Evolutionary conservation across 306 rosid species (phyloP), one percentile per base, ranked within the genome.

Genomic region (Sicyos edulis): DNA sequence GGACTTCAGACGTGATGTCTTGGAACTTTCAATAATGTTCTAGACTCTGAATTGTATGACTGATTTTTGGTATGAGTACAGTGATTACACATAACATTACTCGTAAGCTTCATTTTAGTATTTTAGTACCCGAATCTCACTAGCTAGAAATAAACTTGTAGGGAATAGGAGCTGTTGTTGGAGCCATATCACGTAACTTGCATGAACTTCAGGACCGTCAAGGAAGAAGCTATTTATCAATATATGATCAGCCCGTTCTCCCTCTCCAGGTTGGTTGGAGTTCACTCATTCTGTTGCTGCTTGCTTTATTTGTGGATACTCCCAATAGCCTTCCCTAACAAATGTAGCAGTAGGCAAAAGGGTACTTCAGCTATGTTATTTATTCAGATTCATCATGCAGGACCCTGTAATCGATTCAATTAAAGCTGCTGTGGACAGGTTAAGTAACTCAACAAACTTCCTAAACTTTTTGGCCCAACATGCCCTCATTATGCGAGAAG

Each of bases 111-210:
- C 13, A 55, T 21, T 21, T 67, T 45, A 20, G 56, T 22, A 47
- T 29, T 15, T 78, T 24, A 51, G 47, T 44, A 53, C 67, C 67
- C 47, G 70, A 78, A 56, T 53, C 54, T 78, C 75, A 78, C 78
- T 21, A 47, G 72, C 42, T 37, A 21, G 78, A 74, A 21, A 83
- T 74, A 53, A 80, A 13, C 71, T 67, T 81, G 71, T 81, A 95
- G 99, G 99, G 97, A 53, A 19, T 95, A 53, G 92, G 97, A 75
- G 99, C 99, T 76, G 99, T 95, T 77, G 99, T 89, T 70, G 99
- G 99, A 82, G 96, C 99, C 75, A 29, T 95, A 80, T 91, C 99
- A 29, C 97, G 99, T 57, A 95, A 95, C 83, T 95, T 95, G 82
- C 99, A 91, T 70, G 97, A 88, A 74, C 99, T 95, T 77, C 97